A percentile compares a stretch with the other conserved stretches of the same genome.
These are phyloP conservation scores for Pseudozyma hubeiensis DNA, from an alignment of 1,284 basidiomycete species.

Conservation along the genomic window DNA sequence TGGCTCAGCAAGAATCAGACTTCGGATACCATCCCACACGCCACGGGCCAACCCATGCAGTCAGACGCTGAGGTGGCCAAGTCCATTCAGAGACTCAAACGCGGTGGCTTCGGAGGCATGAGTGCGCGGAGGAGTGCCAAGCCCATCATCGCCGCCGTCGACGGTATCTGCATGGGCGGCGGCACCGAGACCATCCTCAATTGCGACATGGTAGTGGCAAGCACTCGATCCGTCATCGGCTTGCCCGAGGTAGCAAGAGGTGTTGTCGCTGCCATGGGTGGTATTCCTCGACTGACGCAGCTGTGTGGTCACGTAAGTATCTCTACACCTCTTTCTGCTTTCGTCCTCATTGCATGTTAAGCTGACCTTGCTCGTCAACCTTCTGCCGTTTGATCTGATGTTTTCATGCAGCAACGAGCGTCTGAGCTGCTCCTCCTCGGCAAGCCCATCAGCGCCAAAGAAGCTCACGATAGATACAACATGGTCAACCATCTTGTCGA, in stretches of 20 bases:
- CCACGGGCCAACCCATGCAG: slow-evolving; percentile 43
- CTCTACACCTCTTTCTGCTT: too few relatives aligned
- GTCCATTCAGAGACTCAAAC: slow-evolving; percentile 30
- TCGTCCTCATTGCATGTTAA: background rate
- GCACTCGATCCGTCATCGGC: slow-evolving; percentile 78
- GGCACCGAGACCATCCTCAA: slow-evolving; percentile 83
- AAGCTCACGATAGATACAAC: slow-evolving; percentile 78
- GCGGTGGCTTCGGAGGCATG: slow-evolving; percentile 81
- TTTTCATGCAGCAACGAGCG: slow-evolving; percentile 73
- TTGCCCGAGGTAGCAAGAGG: slow-evolving; percentile 85
- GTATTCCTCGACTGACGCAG: slow-evolving; percentile 70
- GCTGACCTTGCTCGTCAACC: background rate
- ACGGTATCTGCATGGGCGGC: slow-evolving; percentile 83
- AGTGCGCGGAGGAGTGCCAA: slow-evolving; percentile 77
- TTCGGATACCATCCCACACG: slow-evolving; percentile 22
- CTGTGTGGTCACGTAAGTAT: slow-evolving; percentile 55
- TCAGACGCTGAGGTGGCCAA: slow-evolving; percentile 31
- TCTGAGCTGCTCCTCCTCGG: slow-evolving; percentile 82
- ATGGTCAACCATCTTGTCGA: slow-evolving; percentile 71
- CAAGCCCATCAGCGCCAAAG: slow-evolving; percentile 75
- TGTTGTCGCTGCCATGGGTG: slow-evolving; percentile 80
- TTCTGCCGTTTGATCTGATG: background rate
- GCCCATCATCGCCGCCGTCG: slow-evolving; percentile 84
- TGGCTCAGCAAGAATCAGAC: slow-evolving; percentile 47
- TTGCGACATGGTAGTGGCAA: slow-evolving; percentile 84